Evolutionary conservation across 2,329 filamentous ascomycete genomes (phyloP), one percentile per base, ranked within the genome.

Genomic region (Ophiocordyceps camponoti-saundersi): DNA sequence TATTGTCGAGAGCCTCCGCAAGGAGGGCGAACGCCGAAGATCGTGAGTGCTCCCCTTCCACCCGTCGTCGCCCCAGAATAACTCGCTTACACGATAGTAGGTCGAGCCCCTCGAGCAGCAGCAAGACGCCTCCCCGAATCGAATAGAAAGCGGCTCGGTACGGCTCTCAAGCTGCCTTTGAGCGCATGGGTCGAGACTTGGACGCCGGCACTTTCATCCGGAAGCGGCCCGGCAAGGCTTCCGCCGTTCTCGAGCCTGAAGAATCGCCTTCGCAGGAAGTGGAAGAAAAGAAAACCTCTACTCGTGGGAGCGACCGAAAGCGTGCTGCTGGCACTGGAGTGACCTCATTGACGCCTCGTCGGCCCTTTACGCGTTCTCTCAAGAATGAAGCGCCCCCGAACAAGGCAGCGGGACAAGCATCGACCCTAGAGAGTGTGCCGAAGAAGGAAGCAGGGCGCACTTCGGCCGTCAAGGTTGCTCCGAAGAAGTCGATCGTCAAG

Each of bases 1-100:
- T 58, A 89, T 92, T 36, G 93, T 96, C 53, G 87, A 95, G 56
- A 80, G 73, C 34, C 76, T 93, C 57, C 78, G 88, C 49, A 88
- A 88, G 61, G 89, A 95, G 62, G 90, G 85, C 21, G 85, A 93
- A 64, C 75, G 85, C 54, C 75, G 89, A 60, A 73, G 82, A 70
- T 87, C 83, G 82, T 88, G 68, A 71, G 83, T 77, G 15, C 13
- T 22, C 6, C 12, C 5, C 13, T 16, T 23, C n/a, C 6, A 7
- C n/a, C 15, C 3, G 42, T 29, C 42, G 20, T n/a, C 21, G 36
- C 8, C 7, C 20, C 21, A 16, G 15, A 45, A n/a, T 18, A 22
- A 16, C 44, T 48, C n/a, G 45, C 32, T n/a, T 8, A 13, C 21
- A 12, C n/a, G 65, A 63, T 51, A 57, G 62, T 48, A 65, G 63